Evolutionary conservation across 148 eudicot genomes (phyloP).

Genomic region (Euryodendron excelsum): DNA sequence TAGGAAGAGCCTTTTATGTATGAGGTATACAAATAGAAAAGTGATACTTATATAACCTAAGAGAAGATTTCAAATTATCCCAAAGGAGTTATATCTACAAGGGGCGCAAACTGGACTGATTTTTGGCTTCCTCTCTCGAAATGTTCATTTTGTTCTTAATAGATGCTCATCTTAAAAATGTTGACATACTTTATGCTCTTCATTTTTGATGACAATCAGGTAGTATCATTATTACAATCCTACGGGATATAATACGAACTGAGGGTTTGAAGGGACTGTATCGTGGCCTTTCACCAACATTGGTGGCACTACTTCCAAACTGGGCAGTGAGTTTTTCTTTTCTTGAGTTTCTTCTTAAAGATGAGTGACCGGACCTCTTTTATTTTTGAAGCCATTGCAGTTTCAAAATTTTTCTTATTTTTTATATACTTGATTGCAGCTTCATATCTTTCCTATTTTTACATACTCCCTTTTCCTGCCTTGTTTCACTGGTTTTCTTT

Average conservation of each 20-base stretch:
- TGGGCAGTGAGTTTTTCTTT: conserved; percentile 77
- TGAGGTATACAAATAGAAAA: too few relatives aligned
- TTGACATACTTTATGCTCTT: background rate
- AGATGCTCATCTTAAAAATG: background rate
- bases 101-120: background rate
- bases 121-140: background rate
- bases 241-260: conserved; percentile 60
- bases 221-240: conserved; percentile 69
- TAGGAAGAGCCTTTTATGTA: too few relatives aligned
- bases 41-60: too few relatives aligned
- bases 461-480: background rate
- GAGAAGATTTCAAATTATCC: too few relatives aligned
- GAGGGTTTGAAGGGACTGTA: conserved; percentile 87
- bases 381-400: background rate
- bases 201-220: conserved; percentile 41
- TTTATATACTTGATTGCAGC: background rate
- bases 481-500: too few relatives aligned
- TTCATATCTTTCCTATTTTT: background rate
- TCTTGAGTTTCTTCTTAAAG: background rate
- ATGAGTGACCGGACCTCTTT: background rate
- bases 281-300: conserved; percentile 92
- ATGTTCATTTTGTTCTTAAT: background rate
- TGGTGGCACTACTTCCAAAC: conserved; percentile 86
- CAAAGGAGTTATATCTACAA: too few relatives aligned
- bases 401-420: conserved; percentile 7